Evolutionary conservation across 768 basidiomycete genomes (phyloP), one percentile per base, ranked within the genome.

Genomic region (Gloeopeniophorella convolvens): DNA sequence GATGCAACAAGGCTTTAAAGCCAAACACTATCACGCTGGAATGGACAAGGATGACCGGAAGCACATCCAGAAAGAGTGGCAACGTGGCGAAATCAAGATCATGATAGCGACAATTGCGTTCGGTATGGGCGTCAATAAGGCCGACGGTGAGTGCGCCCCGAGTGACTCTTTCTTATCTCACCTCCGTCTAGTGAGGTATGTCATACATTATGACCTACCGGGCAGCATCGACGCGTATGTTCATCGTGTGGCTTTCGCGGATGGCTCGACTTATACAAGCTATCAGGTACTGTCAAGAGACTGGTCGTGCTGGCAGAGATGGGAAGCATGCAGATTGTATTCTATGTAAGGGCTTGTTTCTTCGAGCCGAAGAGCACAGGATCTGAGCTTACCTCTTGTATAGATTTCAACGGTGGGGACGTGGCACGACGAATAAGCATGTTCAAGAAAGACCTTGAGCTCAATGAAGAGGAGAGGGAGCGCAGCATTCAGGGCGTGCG

Each of bases 71-170:
- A 64, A 69, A 18, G 76, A 79, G 35, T 98, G 95, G 95, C 82
- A 85, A 66, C 66, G 64, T 5, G 85, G 82, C 3, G 66, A 72
- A 24, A 78, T 83, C 55, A 75, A 81, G 45, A 83, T 98, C 51
- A 91, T 99, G 48, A 91, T 96, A 36, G 95, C 95, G 3, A 99
- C 96, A 37, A 81, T 93, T 57, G 93, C 93, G 0, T 98, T 98
- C 65, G 95, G 95, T 10, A 98, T 98, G 93, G 94, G 95, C 1
- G 89, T 95, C 42, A 89, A 94, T 66, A 93, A 94, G 65, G 65
- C 81, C 5, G 78, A 89, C 59, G 86, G 85, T 85, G 63, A 55
- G 70, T 43, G 12, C 3, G 9, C 12, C 28, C 32, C 12, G 21
- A 5, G 11, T 8, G 13, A 11, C 23, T 28, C 2, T 9, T 39